phyloP scores from a whole-genome alignment of 1,284 basidiomycete genomes.

The Naganishia cerealis region DNA sequence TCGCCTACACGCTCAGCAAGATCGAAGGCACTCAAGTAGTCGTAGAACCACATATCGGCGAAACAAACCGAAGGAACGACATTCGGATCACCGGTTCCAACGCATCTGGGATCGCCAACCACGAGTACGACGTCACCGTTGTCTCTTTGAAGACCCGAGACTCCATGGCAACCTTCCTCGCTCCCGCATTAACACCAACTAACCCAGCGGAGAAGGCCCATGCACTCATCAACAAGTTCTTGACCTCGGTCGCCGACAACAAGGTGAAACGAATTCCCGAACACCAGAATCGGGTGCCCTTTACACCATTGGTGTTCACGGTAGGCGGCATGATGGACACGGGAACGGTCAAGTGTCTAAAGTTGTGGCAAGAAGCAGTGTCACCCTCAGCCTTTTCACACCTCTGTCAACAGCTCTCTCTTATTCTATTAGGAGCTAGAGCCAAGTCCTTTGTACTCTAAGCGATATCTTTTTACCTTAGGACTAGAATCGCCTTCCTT shows the following conservation, averaged over 20 bases:
- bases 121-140: no score
- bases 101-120: no score
- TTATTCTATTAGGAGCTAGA: background rate
- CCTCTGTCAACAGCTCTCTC: background rate
- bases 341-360: no score
- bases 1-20: background rate
- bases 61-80: conserved; percentile 3
- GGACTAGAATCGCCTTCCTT: background rate
- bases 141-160: no score
- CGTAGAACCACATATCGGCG: conserved; percentile 8
- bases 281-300: no score
- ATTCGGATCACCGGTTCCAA: background rate
- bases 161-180: no score
- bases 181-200: no score
- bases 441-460: conserved; percentile 4
- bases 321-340: no score
- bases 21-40: background rate
- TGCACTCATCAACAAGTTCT: conserved; percentile 14
- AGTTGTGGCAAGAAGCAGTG: no score
- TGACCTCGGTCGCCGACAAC: background rate
- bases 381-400: no score
- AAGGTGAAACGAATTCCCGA: background rate
- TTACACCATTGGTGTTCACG: no score
- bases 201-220: background rate
- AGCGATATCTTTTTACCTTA: background rate